These are phyloP conservation scores for Verticillium alfalfae DNA, from an alignment of 2,329 filamentous ascomycete genomes.

Conservation along the genomic window DNA sequence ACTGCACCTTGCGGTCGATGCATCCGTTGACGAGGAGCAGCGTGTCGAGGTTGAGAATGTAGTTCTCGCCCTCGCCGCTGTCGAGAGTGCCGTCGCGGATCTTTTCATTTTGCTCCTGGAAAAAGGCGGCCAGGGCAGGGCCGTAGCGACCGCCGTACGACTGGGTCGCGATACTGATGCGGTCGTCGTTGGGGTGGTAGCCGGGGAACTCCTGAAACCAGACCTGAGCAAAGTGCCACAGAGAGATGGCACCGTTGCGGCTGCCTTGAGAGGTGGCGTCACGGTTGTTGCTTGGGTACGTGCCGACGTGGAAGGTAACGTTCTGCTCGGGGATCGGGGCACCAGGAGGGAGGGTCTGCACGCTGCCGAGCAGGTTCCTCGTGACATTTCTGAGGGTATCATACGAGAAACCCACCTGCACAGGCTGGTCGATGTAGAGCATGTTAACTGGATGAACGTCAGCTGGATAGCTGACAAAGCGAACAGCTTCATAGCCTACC, in stretches of 20 bases:
- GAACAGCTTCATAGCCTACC: constrained; percentile 11
- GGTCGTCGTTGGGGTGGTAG: constrained; percentile 48
- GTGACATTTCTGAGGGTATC: constrained; percentile 14
- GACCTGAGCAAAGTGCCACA: constrained; percentile 22
- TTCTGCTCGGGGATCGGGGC: constrained; percentile 6
- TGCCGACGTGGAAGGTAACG: constrained; percentile 20
- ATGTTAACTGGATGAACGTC: constrained; percentile 10
- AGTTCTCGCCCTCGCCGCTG: constrained; percentile 27
- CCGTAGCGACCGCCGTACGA: constrained; percentile 56
- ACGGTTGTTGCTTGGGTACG: constrained; percentile 24
- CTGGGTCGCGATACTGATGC: constrained; percentile 46
- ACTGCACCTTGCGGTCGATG: constrained; percentile 36
- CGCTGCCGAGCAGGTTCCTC: constrained; percentile 6
- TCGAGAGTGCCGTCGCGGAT: constrained; percentile 33
- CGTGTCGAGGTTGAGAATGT: constrained; percentile 38
- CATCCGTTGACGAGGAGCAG: constrained; percentile 54
- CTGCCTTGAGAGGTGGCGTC: constrained; percentile 38
- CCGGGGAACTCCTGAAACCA: constrained; percentile 60
- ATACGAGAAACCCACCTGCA: constrained; percentile 15
- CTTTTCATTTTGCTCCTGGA: constrained; percentile 48
- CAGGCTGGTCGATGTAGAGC: constrained; percentile 15
- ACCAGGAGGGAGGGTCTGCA: constrained; percentile 5
- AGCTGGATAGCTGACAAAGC: background rate
- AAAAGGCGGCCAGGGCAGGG: constrained; percentile 49
- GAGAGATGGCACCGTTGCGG: constrained; percentile 26